Conservation (phyloP, 176 grass and related monocot genomes). For the Puccinellia tenuiflora region DNA sequence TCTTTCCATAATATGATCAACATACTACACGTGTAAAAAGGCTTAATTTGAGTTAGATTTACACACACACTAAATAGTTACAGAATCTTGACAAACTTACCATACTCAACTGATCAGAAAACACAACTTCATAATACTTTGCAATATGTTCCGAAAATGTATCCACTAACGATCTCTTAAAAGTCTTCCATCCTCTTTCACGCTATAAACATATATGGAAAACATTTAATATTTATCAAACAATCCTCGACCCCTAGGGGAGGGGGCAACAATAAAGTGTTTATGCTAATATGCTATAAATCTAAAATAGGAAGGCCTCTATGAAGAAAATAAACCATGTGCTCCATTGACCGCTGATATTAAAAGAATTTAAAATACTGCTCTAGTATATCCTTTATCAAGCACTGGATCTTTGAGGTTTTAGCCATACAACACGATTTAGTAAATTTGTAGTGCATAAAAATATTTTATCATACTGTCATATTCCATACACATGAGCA, state of each 20-base stretch:
- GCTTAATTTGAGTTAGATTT: constrained; percentile 19
- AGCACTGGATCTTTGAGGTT: too few species aligned
- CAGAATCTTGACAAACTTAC: constrained; percentile 42
- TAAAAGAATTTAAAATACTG: too few species aligned
- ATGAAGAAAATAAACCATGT: background rate
- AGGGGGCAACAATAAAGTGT: background rate
- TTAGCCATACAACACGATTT: too few species aligned
- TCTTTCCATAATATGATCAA: constrained; percentile 92
- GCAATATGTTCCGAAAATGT: constrained; percentile 86
- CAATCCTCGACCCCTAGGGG: background rate
- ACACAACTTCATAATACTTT: constrained; percentile 94
- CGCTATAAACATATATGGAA: constrained; percentile 40
- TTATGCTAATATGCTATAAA: background rate
- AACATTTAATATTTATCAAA: background rate
- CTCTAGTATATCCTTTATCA: too few species aligned
- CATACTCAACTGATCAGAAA: constrained; percentile 88
- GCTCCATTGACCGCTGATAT: too few species aligned
- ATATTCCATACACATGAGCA: too few species aligned
- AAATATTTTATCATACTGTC: too few species aligned
- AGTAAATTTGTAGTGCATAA: too few species aligned
- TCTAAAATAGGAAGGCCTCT: background rate
- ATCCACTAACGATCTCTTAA: constrained; percentile 95
- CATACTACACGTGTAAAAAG: constrained; percentile 57
- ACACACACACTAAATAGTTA: background rate
- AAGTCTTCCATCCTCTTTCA: constrained; percentile 95